Conservation (phyloP, 2,329 filamentous ascomycete species). For the Aspergillus pseudoterreus region DNA sequence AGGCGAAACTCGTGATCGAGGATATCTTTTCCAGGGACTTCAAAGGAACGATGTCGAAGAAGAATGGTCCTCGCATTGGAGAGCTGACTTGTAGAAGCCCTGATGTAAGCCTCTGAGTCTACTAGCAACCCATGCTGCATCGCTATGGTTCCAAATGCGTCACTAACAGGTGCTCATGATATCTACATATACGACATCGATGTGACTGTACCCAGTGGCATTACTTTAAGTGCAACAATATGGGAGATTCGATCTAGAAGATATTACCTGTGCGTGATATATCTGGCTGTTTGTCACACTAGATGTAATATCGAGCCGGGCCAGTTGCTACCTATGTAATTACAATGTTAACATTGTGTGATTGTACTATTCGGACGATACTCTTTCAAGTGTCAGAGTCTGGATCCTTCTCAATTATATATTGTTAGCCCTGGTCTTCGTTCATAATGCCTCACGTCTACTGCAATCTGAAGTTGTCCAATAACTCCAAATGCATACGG, state of each 20-base stretch:
- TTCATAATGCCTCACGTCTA: no score
- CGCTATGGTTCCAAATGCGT: not conserved
- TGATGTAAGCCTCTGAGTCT: not conserved
- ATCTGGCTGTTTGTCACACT: no score
- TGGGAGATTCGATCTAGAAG: not conserved
- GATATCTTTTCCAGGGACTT: slow-evolving; percentile 1
- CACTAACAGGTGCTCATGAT: not conserved
- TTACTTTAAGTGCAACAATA: not conserved
- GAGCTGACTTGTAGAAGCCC: not conserved
- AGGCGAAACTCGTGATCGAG: slow-evolving; percentile 1
- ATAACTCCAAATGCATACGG: no score
- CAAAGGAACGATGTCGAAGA: not conserved
- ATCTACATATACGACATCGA: slow-evolving; percentile 1
- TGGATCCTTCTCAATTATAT: no score
- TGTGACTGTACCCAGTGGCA: slow-evolving; percentile 1
- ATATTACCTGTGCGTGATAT: slow-evolving; percentile 1
- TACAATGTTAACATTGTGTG: no score
- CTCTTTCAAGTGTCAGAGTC: no score
- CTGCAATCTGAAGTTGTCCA: no score
- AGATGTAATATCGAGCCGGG: no score
- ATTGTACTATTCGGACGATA: no score
- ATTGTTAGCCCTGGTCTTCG: no score
- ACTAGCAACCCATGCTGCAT: not conserved
- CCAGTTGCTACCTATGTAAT: no score
- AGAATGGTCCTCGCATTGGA: slow-evolving; percentile 1